Evolutionary conservation across 208 protist genomes (phyloP).

Genomic region (Acanthamoeba royreba): DNA sequence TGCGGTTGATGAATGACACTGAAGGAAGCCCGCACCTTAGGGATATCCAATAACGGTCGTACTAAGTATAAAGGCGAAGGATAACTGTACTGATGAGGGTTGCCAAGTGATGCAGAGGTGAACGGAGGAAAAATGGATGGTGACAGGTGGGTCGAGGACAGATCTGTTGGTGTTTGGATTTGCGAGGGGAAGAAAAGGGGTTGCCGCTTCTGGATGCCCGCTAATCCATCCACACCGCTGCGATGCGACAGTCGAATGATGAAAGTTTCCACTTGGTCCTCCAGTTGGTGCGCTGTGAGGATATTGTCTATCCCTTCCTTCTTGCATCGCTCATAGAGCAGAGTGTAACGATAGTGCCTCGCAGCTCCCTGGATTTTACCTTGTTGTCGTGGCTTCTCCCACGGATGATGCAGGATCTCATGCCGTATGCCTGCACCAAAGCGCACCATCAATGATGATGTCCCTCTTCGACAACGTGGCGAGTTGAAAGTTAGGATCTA

Average conservation of each 20-base stretch:
- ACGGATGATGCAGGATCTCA: background rate
- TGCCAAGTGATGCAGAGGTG: background rate
- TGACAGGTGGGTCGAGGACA: background rate
- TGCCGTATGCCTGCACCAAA: background rate
- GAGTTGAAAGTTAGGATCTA: too few relatives aligned
- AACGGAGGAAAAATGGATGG: background rate
- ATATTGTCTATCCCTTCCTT: background rate
- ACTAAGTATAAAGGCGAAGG: background rate
- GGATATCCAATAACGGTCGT: background rate
- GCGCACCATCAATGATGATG: too few relatives aligned
- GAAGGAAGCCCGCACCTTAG: background rate
- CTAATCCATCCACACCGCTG: background rate
- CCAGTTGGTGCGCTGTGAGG: background rate
- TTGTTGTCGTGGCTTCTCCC: background rate
- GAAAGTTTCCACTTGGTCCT: constrained; percentile 27
- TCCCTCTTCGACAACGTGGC: background rate
- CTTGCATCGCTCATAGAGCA: background rate
- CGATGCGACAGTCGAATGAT: background rate
- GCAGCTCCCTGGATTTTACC: background rate
- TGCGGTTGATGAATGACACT: too few relatives aligned
- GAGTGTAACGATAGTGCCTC: background rate
- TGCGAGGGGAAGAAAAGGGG: background rate
- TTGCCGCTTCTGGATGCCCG: background rate
- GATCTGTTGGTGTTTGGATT: background rate
- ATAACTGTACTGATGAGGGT: background rate